A percentile compares a stretch with the other conserved stretches of the same genome.
Evolutionary conservation across 2,329 filamentous ascomycete species (phyloP).

Genomic region (Sporothrix globosa): DNA sequence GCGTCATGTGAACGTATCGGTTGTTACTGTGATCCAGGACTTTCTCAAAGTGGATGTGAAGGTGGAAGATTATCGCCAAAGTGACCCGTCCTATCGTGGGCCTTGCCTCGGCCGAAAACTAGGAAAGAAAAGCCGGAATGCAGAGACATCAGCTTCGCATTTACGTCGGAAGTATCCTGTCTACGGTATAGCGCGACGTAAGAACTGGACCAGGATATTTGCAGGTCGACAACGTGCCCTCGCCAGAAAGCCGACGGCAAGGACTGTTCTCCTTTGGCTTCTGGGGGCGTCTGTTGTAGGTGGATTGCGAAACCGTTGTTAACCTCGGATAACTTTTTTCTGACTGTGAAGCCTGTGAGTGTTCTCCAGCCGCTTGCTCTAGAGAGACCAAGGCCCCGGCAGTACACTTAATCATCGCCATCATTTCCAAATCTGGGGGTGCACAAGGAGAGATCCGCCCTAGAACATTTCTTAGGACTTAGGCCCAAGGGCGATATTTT

Average conservation of each 20-base stretch:
- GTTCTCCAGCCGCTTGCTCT: too few species aligned
- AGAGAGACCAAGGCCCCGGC: background rate
- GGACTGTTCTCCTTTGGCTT: too few species aligned
- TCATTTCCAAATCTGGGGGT: conserved; percentile 4
- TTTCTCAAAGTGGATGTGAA: background rate
- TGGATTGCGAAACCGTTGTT: conserved; percentile 10
- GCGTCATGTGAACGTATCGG: conserved; percentile 9
- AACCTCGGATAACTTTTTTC: conserved; percentile 24
- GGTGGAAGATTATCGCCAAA: background rate
- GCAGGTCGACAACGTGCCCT: too few species aligned
- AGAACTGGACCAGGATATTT: background rate
- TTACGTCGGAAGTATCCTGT: conserved; percentile 1
- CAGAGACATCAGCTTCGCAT: conserved; percentile 18
- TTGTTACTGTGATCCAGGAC: background rate
- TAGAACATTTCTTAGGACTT: conserved; percentile 7
- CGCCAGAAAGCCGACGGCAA: background rate
- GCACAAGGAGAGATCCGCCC: background rate
- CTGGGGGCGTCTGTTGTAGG: too few species aligned
- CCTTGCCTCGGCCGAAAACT: conserved; percentile 22
- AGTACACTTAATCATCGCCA: conserved; percentile 12
- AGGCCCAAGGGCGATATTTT: background rate
- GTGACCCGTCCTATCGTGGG: background rate
- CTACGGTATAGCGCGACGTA: background rate
- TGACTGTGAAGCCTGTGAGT: background rate
- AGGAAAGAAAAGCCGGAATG: background rate